Conservation (phyloP, 805 yeast genomes). For the Saturnispora dispora region DNA sequence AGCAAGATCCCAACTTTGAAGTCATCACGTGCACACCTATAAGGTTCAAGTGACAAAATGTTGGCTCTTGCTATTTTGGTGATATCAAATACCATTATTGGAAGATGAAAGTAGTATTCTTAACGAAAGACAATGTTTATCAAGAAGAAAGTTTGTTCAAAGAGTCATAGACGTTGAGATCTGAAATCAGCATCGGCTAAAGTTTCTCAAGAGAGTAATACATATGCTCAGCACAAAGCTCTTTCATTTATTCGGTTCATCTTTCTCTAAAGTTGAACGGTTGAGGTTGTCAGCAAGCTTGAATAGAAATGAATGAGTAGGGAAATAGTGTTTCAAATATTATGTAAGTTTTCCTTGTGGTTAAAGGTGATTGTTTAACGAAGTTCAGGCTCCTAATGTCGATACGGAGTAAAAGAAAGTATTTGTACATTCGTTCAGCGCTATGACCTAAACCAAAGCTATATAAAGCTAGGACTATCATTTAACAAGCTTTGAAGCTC, state of each 20-base stretch:
- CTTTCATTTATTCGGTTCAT: neutral
- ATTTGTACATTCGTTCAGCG: too few species aligned
- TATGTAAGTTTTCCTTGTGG: too few species aligned
- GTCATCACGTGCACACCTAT: constrained; percentile 95
- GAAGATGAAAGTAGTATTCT: neutral
- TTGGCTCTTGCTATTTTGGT: constrained; percentile 72
- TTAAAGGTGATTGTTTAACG: too few species aligned
- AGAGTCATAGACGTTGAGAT: neutral
- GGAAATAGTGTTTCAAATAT: too few species aligned
- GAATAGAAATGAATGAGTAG: too few species aligned
- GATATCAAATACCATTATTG: constrained; percentile 39
- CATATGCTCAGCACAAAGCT: neutral
- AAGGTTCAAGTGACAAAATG: constrained; percentile 74
- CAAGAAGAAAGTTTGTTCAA: neutral
- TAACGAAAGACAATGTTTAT: neutral
- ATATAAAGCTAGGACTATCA: too few species aligned
- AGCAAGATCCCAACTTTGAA: constrained; percentile 78
- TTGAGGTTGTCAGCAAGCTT: neutral
- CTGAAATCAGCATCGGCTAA: neutral
- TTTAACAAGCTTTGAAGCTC: too few species aligned
- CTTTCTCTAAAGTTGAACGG: neutral
- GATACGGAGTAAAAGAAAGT: too few species aligned
- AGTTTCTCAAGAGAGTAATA: neutral
- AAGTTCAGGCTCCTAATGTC: too few species aligned
- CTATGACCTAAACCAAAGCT: too few species aligned